These are phyloP conservation scores for Didymella glomerata DNA, from an alignment of 2,329 filamentous ascomycete species.

Conservation along the genomic window DNA sequence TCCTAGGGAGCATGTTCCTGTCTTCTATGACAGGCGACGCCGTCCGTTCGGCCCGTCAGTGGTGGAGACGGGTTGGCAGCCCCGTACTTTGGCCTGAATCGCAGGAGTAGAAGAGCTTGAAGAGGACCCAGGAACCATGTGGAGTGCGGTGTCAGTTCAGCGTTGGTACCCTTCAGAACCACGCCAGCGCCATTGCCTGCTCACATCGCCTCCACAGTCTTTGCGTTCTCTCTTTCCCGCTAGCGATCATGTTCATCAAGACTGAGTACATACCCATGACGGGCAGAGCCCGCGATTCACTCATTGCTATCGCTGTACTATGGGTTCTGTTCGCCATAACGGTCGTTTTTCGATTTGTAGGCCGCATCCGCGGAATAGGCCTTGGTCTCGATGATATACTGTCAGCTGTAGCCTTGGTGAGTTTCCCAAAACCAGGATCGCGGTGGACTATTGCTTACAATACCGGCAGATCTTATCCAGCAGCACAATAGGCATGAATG, in stretches of 20 bases:
- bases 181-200: constrained; percentile 7
- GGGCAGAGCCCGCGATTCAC: constrained; percentile 27
- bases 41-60: constrained; percentile 1
- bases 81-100: constrained; percentile 7
- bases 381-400: constrained; percentile 31
- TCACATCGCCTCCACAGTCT: constrained; percentile 8
- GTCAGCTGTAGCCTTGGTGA: constrained; percentile 27
- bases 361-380: constrained; percentile 30
- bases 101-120: constrained; percentile 15
- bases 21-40: constrained; percentile 2
- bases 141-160: constrained; percentile 9
- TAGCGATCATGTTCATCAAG: constrained; percentile 20
- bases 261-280: constrained; percentile 28
- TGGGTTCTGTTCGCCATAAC: constrained; percentile 29
- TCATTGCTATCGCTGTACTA: constrained; percentile 31
- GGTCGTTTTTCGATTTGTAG: constrained; percentile 25
- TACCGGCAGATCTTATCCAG: constrained; percentile 22
- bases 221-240: constrained; percentile 11
- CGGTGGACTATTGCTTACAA: constrained; percentile 1
- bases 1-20: not conserved
- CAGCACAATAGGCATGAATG: constrained; percentile 32
- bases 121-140: constrained; percentile 6
- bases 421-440: not conserved
- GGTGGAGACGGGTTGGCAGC: constrained; percentile 1
- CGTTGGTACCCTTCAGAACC: not conserved